Conservation (phyloP, 768 basidiomycete species). For the Lactarius deliciosus region DNA sequence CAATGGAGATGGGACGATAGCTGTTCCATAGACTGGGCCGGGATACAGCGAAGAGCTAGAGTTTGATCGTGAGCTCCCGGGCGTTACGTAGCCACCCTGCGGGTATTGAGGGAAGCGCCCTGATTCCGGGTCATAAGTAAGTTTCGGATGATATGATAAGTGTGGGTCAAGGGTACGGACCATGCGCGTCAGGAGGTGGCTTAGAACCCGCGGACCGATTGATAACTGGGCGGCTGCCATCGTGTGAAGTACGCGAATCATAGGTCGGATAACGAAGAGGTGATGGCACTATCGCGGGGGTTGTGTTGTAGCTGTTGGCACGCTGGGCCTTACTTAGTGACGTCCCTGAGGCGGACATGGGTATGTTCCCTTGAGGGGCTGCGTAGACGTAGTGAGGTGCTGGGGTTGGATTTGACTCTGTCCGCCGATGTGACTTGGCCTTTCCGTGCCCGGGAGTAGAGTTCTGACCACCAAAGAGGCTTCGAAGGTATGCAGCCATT, state of each 20-base stretch:
- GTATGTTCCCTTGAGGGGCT: slow-evolving; percentile 22
- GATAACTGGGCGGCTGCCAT: slow-evolving; percentile 22
- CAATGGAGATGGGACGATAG: slow-evolving; percentile 26
- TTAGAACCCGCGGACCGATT: slow-evolving; percentile 18
- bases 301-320: slow-evolving; percentile 22
- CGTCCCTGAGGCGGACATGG: slow-evolving; percentile 20
- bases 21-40: slow-evolving; percentile 36
- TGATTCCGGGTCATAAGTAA: slow-evolving; percentile 28
- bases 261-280: slow-evolving; percentile 29
- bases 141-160: slow-evolving; percentile 19
- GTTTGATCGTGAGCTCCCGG: slow-evolving; percentile 50
- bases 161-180: slow-evolving; percentile 30
- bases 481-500: slow-evolving; percentile 55
- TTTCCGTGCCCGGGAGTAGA: slow-evolving; percentile 32
- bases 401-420: slow-evolving; percentile 40
- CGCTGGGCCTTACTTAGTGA: slow-evolving; percentile 23
- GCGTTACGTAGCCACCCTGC: slow-evolving; percentile 34
- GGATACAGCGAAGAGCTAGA: slow-evolving; percentile 51
- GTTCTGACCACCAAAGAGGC: slow-evolving; percentile 40
- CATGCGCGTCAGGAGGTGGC: slow-evolving; percentile 21
- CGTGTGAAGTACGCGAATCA: slow-evolving; percentile 29
- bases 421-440: slow-evolving; percentile 46
- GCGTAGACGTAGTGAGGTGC: slow-evolving; percentile 34
- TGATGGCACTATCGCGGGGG: slow-evolving; percentile 29
- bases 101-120: slow-evolving; percentile 24